A percentile compares a stretch with the other conserved stretches of the same genome.
phyloP scores from a whole-genome alignment of 805 yeast genomes.

The Wickerhamomyces chambardii region DNA sequence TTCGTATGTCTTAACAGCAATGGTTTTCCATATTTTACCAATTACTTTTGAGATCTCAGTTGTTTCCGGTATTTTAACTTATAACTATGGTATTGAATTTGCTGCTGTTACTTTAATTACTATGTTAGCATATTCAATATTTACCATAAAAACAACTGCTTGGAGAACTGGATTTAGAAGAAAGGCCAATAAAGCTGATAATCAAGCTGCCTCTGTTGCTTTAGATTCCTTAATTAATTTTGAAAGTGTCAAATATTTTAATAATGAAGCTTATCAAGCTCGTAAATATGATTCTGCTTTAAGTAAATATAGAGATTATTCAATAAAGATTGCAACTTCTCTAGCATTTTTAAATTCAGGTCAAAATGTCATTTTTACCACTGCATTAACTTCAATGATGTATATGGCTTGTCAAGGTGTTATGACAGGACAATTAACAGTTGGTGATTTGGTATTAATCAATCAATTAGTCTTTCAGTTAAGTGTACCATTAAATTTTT shows the following conservation, averaged over 20 bases:
- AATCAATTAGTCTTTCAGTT: conserved; percentile 95
- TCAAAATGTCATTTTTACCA: conserved; percentile 71
- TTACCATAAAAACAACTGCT: conserved; percentile 87
- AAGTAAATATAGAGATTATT: conserved; percentile 55
- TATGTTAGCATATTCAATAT: conserved; percentile 80
- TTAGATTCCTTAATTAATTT: conserved; percentile 89
- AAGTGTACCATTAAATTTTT: conserved; percentile 87
- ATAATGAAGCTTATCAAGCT: conserved; percentile 78
- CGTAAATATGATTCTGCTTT: conserved; percentile 72
- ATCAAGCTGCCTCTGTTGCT: conserved; percentile 91
- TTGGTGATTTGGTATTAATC: conserved; percentile 90
- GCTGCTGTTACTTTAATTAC: conserved; percentile 86
- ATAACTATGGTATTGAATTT: conserved; percentile 82
- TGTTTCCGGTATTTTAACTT: conserved; percentile 89
- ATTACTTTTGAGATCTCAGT: conserved; percentile 85
- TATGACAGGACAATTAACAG: conserved; percentile 71
- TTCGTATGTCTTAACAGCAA: conserved; percentile 82
- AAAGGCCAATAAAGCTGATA: conserved; percentile 87
- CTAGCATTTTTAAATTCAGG: conserved; percentile 73
- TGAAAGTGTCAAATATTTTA: conserved; percentile 91
- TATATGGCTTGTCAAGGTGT: conserved; percentile 96
- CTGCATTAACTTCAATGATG: conserved; percentile 95
- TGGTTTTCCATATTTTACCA: conserved; percentile 97
- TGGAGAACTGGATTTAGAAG: conserved; percentile 95
- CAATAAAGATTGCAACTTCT: conserved; percentile 78